Base-by-base conservation (phyloP, 2,329 filamentous ascomycete genomes). In the Sporothrix sp. region DNA sequence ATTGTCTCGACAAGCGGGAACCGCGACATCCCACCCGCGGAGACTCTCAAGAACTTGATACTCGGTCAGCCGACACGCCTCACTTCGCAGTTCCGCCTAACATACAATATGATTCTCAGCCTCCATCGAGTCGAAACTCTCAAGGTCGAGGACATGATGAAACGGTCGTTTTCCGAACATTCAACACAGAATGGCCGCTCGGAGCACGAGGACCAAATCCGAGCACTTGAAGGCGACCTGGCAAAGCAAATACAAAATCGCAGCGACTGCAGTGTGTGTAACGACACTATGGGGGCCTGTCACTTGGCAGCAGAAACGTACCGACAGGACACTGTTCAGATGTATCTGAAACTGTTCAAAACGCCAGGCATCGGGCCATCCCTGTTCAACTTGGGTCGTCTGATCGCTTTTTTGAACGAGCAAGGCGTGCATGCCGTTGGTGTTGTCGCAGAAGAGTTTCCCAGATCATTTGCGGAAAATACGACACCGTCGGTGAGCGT, bases 101-200 rank as follows among this genome's bases (percentile, higher is more conserved):
- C 94, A 0, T 98, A 98, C 73, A 98, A 97, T 68, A 98, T 98
- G 93, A 98, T 98, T 54, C 72, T 98, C 27, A 98, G 97, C 62
- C 73, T 98, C 28, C 74, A 98, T 44, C 84, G 93, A 32, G 93
- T 98, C 2, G 93, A 98, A 66, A 93, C 93, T 2, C 70, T 98
- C 57, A 97, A 96, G 71, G 97, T 98, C 59, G 93, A 98, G 65
- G 93, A 98, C 68, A 98, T 98, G 93, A 98, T 98, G 72, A 98
- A 98, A 75, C 85, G 93, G 58, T 96, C 90, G 65, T 98, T 98
- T 73, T 96, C 91, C 48, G 93, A 98, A 66, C 93, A 98, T 67
- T 91, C 91, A 21, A 97, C 91, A 0, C 93, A 98, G 63, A 90
- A 94, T 55, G 70, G 97, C 11, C 73, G 97, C 1, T 93, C 93